These are phyloP conservation scores for Harringtonia aguacate DNA, from an alignment of 2,329 filamentous ascomycete species.

Conservation along the genomic window DNA sequence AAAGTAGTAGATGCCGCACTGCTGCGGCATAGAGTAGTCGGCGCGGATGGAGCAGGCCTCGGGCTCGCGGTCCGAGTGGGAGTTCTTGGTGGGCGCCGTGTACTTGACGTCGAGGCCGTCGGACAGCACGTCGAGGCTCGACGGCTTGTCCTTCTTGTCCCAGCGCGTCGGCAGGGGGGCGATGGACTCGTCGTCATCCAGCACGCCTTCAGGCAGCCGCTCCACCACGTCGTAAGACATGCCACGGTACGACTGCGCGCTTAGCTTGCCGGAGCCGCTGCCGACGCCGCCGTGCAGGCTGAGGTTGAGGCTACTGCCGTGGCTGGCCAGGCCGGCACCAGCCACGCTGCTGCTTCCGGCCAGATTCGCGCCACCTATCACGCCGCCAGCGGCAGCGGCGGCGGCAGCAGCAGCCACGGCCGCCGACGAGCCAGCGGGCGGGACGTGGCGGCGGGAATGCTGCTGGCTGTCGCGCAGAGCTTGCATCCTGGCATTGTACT, in stretches of 20 bases:
- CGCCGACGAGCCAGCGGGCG: neutral
- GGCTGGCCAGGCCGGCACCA: constrained; percentile 24
- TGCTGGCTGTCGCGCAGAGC: constrained; percentile 37
- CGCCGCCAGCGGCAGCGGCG: constrained; percentile 1
- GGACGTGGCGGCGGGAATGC: constrained; percentile 10
- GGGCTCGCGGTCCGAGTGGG: constrained; percentile 45
- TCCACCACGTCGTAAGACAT: constrained; percentile 81
- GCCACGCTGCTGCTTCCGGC: neutral
- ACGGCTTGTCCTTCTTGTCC: constrained; percentile 68
- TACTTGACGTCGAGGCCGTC: constrained; percentile 65
- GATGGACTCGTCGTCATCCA: constrained; percentile 46
- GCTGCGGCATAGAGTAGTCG: constrained; percentile 75
- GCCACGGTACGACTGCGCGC: constrained; percentile 56
- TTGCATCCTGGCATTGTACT: constrained; percentile 49
- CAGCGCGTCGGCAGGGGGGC: constrained; percentile 69
- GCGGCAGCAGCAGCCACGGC: constrained; percentile 18
- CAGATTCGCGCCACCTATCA: neutral
- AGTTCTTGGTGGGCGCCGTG: constrained; percentile 31
- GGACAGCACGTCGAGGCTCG: constrained; percentile 60
- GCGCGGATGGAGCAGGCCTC: constrained; percentile 77
- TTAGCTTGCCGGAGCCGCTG: constrained; percentile 31
- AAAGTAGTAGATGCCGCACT: constrained; percentile 92
- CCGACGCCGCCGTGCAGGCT: neutral
- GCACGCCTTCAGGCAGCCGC: constrained; percentile 26
- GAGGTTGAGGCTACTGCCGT: constrained; percentile 36